phyloP scores from a whole-genome alignment of 2,329 filamentous ascomycete species.

The Aspergillus puulaauensis region DNA sequence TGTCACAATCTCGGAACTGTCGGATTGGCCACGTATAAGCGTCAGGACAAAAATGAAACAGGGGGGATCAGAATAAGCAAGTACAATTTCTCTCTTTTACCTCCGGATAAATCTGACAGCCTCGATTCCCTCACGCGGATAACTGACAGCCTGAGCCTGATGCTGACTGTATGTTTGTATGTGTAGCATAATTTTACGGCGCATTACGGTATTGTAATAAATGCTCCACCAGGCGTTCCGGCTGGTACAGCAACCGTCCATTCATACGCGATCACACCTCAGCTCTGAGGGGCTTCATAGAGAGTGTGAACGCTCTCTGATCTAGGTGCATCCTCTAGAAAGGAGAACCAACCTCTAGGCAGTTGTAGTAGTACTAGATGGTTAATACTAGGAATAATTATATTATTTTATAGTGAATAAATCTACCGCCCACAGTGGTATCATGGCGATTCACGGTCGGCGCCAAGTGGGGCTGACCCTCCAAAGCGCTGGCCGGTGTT shows the following conservation, averaged over 20 bases:
- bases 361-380: neutral
- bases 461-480: constrained; percentile 19
- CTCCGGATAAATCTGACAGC: constrained; percentile 1
- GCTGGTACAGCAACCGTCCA: neutral
- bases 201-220: neutral
- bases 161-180: neutral
- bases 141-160: neutral
- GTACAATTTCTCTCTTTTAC: neutral
- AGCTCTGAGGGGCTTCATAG: too few relatives aligned
- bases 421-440: neutral
- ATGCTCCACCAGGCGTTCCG: neutral
- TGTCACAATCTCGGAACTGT: constrained; percentile 23
- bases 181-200: neutral
- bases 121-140: neutral
- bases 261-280: too few relatives aligned
- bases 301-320: neutral
- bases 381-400: too few relatives aligned
- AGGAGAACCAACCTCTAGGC: neutral
- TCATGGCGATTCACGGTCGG: neutral
- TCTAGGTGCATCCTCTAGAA: neutral
- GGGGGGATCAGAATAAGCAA: neutral
- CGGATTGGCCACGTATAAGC: constrained; percentile 15
- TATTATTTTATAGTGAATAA: too few relatives aligned
- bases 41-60: constrained; percentile 1
- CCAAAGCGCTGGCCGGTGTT: constrained; percentile 12